These are phyloP conservation scores for Liquidambar formosana DNA, from an alignment of 164 flowering plant genomes.

Conservation along the genomic window DNA sequence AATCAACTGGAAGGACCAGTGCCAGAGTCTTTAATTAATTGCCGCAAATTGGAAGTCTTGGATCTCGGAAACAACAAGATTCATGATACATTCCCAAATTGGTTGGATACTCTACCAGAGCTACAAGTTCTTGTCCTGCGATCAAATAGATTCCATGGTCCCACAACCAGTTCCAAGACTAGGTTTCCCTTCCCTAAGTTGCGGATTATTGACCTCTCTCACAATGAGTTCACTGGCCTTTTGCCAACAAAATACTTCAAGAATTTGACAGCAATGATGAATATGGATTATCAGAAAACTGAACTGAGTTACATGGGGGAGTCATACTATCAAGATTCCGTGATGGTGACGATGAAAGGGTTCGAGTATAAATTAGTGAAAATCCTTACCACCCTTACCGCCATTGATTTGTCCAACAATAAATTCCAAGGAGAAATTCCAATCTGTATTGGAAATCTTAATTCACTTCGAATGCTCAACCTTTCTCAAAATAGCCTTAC, in stretches of 20 bases:
- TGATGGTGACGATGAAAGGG: slow-evolving; percentile 1
- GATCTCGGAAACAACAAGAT: not conserved
- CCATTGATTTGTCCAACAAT: slow-evolving; percentile 21
- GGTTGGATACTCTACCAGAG: slow-evolving; percentile 3
- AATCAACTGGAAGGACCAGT: not conserved
- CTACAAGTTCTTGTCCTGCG: slow-evolving; percentile 6
- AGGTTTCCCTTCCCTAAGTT: not conserved
- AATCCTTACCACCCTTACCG: not conserved
- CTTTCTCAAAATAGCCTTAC: slow-evolving; percentile 14
- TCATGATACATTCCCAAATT: slow-evolving; percentile 4
- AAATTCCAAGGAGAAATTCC: slow-evolving; percentile 16
- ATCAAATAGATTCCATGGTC: slow-evolving; percentile 1
- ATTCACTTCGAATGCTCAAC: slow-evolving; percentile 3
- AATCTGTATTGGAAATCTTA: slow-evolving; percentile 9
- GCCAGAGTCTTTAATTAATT: not conserved
- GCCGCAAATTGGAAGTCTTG: not conserved
- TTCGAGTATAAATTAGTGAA: not conserved
- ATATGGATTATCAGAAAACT: not conserved
- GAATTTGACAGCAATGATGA: slow-evolving; percentile 1
- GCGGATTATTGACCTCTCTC: slow-evolving; percentile 6
- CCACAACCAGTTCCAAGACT: too few relatives aligned
- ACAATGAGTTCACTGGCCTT: slow-evolving; percentile 9
- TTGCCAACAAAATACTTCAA: slow-evolving; percentile 4
- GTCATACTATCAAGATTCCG: not conserved
- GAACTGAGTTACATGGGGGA: not conserved